Percentiles rank a stretch among this genome's conserved stretches.
These are phyloP conservation scores for Colletotrichum costaricense DNA, from an alignment of 2,329 filamentous ascomycete genomes.

Conservation along the genomic window DNA sequence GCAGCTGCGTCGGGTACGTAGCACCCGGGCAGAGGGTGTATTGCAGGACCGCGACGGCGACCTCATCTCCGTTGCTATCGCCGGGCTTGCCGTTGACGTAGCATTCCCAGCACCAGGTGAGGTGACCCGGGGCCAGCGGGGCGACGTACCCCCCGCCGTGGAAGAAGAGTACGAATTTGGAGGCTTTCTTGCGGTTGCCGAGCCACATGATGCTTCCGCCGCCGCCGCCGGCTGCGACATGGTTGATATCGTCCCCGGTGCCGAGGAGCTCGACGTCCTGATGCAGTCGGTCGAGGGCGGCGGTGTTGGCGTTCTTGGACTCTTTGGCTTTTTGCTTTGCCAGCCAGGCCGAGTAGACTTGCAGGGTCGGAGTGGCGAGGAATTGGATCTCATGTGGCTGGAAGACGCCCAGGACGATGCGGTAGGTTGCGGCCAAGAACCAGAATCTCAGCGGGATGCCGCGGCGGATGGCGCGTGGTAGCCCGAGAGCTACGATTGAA, in stretches of 20 bases:
- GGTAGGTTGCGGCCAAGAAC: background rate
- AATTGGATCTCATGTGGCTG: background rate
- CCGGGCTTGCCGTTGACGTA: slow-evolving; percentile 39
- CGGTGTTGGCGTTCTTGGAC: background rate
- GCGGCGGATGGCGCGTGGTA: background rate
- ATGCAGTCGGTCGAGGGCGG: background rate
- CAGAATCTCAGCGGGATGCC: background rate
- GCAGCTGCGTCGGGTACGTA: slow-evolving; percentile 45
- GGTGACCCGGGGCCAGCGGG: slow-evolving; percentile 39
- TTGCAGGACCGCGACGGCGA: slow-evolving; percentile 47
- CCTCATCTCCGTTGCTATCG: slow-evolving; percentile 38
- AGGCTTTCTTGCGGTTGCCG: slow-evolving; percentile 41
- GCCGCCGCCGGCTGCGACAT: background rate
- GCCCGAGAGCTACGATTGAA: background rate
- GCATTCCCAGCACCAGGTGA: slow-evolving; percentile 43
- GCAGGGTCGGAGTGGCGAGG: background rate
- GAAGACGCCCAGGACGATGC: background rate
- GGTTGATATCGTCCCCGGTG: background rate
- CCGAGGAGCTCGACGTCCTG: slow-evolving; percentile 3
- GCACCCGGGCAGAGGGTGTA: slow-evolving; percentile 47
- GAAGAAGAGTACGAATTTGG: slow-evolving; percentile 43
- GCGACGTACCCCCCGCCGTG: slow-evolving; percentile 44
- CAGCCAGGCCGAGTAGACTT: background rate
- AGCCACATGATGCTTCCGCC: slow-evolving; percentile 42
- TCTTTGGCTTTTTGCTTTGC: background rate